phyloP scores from a whole-genome alignment of 2,329 filamentous ascomycete species.

The Nothophoma quercina region DNA sequence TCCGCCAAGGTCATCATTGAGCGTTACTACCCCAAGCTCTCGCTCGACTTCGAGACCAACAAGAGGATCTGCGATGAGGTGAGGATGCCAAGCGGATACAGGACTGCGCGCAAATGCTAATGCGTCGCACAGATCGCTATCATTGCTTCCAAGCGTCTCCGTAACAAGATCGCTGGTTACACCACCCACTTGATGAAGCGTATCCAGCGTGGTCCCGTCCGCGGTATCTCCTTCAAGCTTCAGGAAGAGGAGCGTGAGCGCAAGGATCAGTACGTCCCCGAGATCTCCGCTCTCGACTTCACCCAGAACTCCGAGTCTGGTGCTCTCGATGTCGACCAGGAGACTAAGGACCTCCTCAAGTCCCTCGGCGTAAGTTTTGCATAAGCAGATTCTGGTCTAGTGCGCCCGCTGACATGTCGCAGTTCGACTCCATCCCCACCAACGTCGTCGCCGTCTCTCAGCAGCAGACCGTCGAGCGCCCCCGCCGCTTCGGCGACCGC shows the following conservation, averaged over 20 bases:
- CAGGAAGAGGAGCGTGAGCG: slow-evolving; percentile 99
- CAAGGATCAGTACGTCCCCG: slow-evolving; percentile 99
- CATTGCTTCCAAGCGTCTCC: slow-evolving; percentile 97
- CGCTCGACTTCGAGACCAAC: slow-evolving; percentile 99
- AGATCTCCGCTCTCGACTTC: slow-evolving; percentile 98
- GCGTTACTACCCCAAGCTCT: slow-evolving; percentile 83
- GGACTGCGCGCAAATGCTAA: slow-evolving; percentile 60
- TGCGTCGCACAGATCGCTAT: slow-evolving; percentile 80
- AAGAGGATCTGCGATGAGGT: slow-evolving; percentile 98
- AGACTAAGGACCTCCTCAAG: slow-evolving; percentile 99
- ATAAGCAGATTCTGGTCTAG: not conserved
- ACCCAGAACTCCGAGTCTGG: slow-evolving; percentile 91
- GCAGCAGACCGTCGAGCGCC: slow-evolving; percentile 84
- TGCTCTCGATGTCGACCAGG: slow-evolving; percentile 91
- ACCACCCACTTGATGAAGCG: slow-evolving; percentile 94
- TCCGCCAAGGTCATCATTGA: slow-evolving; percentile 99
- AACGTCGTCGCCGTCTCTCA: slow-evolving; percentile 92
- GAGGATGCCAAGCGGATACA: slow-evolving; percentile 5
- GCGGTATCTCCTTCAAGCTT: slow-evolving; percentile 99
- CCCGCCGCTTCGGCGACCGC: slow-evolving; percentile 79
- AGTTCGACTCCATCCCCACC: slow-evolving; percentile 98
- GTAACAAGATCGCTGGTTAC: slow-evolving; percentile 95
- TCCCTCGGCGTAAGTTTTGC: slow-evolving; percentile 86
- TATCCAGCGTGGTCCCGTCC: slow-evolving; percentile 98
- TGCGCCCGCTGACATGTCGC: slow-evolving; percentile 24